These are phyloP conservation scores for Toxoplasma gondii DNA, from an alignment of 169 alveolate species.

Conservation along the genomic window DNA sequence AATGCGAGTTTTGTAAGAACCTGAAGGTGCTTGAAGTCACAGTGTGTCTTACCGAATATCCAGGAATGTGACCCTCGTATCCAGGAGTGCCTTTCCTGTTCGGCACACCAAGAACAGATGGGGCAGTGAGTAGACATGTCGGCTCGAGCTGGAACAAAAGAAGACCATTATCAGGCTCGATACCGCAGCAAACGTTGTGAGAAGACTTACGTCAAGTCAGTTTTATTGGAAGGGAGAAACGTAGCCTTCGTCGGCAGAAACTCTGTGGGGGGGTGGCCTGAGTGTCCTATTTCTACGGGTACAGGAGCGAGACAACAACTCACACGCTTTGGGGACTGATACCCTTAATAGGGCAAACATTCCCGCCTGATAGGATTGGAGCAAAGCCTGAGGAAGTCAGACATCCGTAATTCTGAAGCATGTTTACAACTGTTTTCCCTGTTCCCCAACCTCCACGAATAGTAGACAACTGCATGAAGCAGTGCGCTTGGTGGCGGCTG, in stretches of 20 bases:
- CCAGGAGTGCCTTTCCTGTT: constrained; percentile 35
- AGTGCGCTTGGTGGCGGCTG: too few relatives aligned
- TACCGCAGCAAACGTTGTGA: not conserved
- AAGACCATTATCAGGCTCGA: not conserved
- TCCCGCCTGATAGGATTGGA: too few relatives aligned
- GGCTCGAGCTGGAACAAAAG: not conserved
- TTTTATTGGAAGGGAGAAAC: not conserved
- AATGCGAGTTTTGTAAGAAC: too few relatives aligned
- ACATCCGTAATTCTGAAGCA: too few relatives aligned
- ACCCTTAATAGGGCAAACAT: not conserved
- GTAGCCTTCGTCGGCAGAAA: not conserved
- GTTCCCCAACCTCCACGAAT: too few relatives aligned
- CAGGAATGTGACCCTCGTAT: constrained; percentile 18
- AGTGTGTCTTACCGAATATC: constrained; percentile 4
- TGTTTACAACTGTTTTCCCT: too few relatives aligned
- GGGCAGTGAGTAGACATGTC: not conserved
- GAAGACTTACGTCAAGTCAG: not conserved
- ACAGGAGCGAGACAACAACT: not conserved
- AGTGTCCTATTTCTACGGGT: constrained; percentile 22
- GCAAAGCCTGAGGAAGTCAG: too few relatives aligned
- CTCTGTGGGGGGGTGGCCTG: not conserved
- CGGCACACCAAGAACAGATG: not conserved
- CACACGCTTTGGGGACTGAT: not conserved
- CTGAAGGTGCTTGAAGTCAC: not conserved
- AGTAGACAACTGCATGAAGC: too few relatives aligned